These are phyloP conservation scores for Choiromyces venosus DNA, from an alignment of 495 filamentous ascomycete species.

Conservation along the genomic window DNA sequence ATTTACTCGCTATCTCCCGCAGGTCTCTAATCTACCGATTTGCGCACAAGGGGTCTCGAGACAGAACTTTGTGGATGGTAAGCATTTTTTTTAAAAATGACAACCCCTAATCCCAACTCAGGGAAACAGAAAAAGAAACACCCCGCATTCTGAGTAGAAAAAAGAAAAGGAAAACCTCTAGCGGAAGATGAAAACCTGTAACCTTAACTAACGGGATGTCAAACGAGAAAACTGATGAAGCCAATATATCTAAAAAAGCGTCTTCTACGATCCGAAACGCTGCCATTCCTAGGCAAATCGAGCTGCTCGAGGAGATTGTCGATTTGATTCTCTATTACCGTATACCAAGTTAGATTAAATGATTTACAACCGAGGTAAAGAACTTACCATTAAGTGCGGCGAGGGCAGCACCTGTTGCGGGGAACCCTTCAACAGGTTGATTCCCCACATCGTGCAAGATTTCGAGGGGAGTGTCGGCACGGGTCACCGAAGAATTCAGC, in stretches of 20 bases:
- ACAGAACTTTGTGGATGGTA: too few relatives aligned
- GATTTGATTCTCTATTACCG: constrained; percentile 12
- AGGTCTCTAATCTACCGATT: too few relatives aligned
- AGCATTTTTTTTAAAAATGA: too few relatives aligned
- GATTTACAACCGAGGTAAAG: constrained; percentile 16
- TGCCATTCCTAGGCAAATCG: constrained; percentile 9
- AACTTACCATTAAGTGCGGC: constrained; percentile 20
- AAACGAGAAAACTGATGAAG: constrained; percentile 8
- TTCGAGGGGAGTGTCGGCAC: constrained; percentile 18
- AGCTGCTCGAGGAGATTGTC: constrained; percentile 19
- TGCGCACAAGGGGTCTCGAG: too few relatives aligned
- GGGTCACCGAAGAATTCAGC: constrained; percentile 21
- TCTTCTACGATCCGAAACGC: constrained; percentile 1
- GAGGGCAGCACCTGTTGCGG: constrained; percentile 17
- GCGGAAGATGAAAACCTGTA: constrained; percentile 7
- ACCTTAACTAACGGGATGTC: not conserved
- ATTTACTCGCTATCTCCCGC: too few relatives aligned
- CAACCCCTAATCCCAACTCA: too few relatives aligned
- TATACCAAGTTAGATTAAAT: constrained; percentile 28
- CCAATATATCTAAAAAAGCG: constrained; percentile 13
- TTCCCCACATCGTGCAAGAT: constrained; percentile 22
- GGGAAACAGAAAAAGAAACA: constrained; percentile 14
- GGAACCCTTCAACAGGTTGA: constrained; percentile 17
- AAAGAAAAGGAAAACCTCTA: constrained; percentile 7
- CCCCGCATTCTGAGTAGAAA: constrained; percentile 7